phyloP scores from a whole-genome alignment of 2,329 filamentous ascomycete species.

The Phoma sp. region DNA sequence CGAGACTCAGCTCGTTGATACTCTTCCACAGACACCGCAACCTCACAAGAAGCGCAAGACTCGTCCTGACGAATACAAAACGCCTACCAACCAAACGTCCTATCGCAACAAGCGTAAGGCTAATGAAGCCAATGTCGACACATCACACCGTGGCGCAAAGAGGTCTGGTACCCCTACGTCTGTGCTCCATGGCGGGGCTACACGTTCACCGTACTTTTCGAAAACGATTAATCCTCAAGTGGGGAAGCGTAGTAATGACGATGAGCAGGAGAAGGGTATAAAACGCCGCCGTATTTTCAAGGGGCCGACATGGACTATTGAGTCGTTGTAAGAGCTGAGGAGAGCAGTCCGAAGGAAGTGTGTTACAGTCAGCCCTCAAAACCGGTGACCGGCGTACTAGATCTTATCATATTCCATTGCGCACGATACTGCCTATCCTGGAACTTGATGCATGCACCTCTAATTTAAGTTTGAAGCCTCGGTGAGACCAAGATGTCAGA shows the following conservation, averaged over 20 bases:
- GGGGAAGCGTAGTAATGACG: background rate
- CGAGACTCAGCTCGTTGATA: too few relatives aligned
- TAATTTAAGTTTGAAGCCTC: constrained; percentile 10
- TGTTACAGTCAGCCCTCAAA: too few relatives aligned
- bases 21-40: too few relatives aligned
- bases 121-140: too few relatives aligned
- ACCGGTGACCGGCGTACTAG: too few relatives aligned
- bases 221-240: background rate
- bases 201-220: background rate
- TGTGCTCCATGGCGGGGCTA: background rate
- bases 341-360: too few relatives aligned
- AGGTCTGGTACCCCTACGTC: background rate
- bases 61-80: too few relatives aligned
- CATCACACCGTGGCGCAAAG: background rate
- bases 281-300: background rate
- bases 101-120: too few relatives aligned
- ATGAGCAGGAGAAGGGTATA: too few relatives aligned
- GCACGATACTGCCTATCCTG: background rate
- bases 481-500: background rate
- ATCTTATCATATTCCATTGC: background rate
- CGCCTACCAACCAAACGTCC: too few relatives aligned
- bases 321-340: background rate
- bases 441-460: background rate
- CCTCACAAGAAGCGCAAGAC: too few relatives aligned
- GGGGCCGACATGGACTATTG: background rate